Percentiles rank a stretch among this genome's conserved stretches.
These are phyloP conservation scores for Penicillium silybi DNA, from an alignment of 495 filamentous ascomycete genomes.

Conservation along the genomic window DNA sequence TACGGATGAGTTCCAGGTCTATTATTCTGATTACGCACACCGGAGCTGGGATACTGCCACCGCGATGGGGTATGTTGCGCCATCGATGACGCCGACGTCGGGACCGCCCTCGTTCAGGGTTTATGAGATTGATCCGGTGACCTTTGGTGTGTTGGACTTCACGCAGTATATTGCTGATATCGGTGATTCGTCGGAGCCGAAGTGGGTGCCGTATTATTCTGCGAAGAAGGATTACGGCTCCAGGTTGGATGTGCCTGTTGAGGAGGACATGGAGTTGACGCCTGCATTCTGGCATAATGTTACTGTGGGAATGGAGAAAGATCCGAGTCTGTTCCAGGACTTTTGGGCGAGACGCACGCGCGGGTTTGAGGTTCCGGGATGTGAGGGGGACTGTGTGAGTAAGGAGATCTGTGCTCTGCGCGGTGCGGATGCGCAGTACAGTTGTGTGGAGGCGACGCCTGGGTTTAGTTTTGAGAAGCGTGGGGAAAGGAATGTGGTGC, in stretches of 20 bases:
- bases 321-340: conserved; percentile 32
- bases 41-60: conserved; percentile 36
- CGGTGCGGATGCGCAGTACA: conserved; percentile 35
- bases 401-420: conserved; percentile 40
- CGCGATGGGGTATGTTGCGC: conserved; percentile 47
- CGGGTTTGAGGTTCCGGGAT: conserved; percentile 30
- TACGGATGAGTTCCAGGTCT: conserved; percentile 51
- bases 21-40: conserved; percentile 44
- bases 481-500: neutral
- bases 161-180: conserved; percentile 53
- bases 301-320: conserved; percentile 38
- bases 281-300: conserved; percentile 59
- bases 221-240: conserved; percentile 49
- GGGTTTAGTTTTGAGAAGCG: conserved; percentile 25
- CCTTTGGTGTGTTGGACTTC: conserved; percentile 49
- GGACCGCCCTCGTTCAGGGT: conserved; percentile 53
- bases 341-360: conserved; percentile 37
- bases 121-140: conserved; percentile 54
- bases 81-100: conserved; percentile 50
- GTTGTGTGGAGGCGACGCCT: conserved; percentile 18
- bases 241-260: neutral
- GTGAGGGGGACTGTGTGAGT: conserved; percentile 32
- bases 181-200: conserved; percentile 32
- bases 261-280: conserved; percentile 37
- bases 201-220: conserved; percentile 52